Evolutionary conservation across 164 flowering plant species (phyloP), one percentile per base, ranked within the genome.

Genomic region (Berberis thunbergii): DNA sequence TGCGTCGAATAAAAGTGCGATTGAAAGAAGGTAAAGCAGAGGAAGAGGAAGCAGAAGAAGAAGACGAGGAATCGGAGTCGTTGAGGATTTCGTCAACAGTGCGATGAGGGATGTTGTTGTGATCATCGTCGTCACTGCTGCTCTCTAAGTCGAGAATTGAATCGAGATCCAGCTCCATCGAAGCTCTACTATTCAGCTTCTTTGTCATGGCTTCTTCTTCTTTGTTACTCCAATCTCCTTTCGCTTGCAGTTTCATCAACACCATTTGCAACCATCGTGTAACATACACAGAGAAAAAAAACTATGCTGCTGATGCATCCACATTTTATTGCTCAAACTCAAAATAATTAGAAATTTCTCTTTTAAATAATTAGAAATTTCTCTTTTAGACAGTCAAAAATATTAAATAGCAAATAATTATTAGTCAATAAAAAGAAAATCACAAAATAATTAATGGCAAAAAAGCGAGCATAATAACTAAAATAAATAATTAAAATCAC

Each of bases 41-140:
- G 4, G 76, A 62, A 12, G 81, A 53, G 4, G 83, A 50, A 0
- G 84, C 48, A 0, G 87, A 76, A 1, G 86, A 70, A 1, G 85
- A 70, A 1, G 85, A 67, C 4, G 82, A 77, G n/a, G 83, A 78
- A 63, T 78, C 86, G 62, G 88, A 82, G 49, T 82, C 88, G 75
- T 87, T 83, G 80, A 89, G 91, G 69, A 87, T 87, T 60, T 89
- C 93, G 45, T 87, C 96, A 69, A 88, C 70, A 6, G 91, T 79
- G 41, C 89, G 86, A 64, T 73, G 83, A 65, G 70, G 87, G 62
- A 70, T 41, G 54, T 13, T 40, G 4, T 60, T 41, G 69, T 13
- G 71, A 3, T 61, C 67, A 50, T 65, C 75, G 60, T 77, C 83
- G 57, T 70, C 81, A 70, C 66, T 64, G 64, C 71, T 62, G 69